phyloP scores from a whole-genome alignment of 2,329 filamentous ascomycete species.

The Talaromyces verruculosus region DNA sequence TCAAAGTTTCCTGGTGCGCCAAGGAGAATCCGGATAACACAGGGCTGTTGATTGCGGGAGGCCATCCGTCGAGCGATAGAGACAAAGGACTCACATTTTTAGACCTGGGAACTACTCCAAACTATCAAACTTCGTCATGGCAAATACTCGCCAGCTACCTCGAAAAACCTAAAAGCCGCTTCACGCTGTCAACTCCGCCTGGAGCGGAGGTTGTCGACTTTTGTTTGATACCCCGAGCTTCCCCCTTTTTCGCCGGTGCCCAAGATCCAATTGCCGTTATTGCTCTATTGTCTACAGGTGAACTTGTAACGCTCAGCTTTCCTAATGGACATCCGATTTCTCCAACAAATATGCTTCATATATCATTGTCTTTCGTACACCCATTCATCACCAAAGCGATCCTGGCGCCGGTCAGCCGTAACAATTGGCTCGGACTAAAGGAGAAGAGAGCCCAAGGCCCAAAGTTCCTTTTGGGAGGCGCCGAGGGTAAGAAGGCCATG shows the following conservation, averaged over 20 bases:
- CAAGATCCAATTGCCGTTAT: conserved; percentile 89
- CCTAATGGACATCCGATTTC: conserved; percentile 88
- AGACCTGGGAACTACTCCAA: conserved; percentile 83
- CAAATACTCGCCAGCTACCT: conserved; percentile 77
- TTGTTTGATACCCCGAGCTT: conserved; percentile 75
- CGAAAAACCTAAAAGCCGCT: conserved; percentile 68
- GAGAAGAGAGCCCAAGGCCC: conserved; percentile 80
- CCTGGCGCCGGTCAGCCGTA: conserved; percentile 72
- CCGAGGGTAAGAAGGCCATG: conserved; percentile 65
- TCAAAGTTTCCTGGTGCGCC: conserved; percentile 85
- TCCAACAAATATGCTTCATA: conserved; percentile 88
- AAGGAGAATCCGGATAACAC: conserved; percentile 94
- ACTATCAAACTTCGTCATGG: conserved; percentile 90
- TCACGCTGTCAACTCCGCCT: conserved; percentile 71
- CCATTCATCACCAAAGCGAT: conserved; percentile 77
- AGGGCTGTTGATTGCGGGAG: conserved; percentile 81
- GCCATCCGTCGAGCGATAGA: conserved; percentile 64
- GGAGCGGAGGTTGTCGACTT: conserved; percentile 77
- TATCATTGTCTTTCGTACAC: conserved; percentile 83
- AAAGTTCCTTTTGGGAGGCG: conserved; percentile 74
- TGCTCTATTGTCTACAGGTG: conserved; percentile 76
- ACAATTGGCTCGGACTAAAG: conserved; percentile 85
- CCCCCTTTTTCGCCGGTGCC: conserved; percentile 81
- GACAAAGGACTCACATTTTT: conserved; percentile 82
- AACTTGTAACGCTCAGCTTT: conserved; percentile 86